These are phyloP conservation scores for Paxillus ammoniavirescens DNA, from an alignment of 768 basidiomycete genomes.

Conservation along the genomic window DNA sequence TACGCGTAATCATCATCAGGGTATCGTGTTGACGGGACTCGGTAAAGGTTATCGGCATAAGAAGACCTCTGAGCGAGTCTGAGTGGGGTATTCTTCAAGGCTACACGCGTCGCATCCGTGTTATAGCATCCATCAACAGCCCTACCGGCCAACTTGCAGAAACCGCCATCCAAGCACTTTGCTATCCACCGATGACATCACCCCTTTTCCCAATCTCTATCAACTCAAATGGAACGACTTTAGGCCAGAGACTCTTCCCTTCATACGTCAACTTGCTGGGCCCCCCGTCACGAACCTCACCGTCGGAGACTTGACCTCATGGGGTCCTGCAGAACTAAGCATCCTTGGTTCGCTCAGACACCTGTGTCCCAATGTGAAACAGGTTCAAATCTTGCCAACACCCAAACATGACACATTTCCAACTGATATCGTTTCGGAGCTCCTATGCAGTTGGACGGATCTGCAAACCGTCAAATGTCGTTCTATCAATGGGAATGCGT, in stretches of 20 bases:
- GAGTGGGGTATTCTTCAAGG: constrained; percentile 1
- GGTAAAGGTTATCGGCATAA: background rate
- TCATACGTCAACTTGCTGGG: constrained; percentile 3
- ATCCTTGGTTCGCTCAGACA: constrained; percentile 2
- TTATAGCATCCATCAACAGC: background rate
- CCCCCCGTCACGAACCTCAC: background rate
- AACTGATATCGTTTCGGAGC: background rate
- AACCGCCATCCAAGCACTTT: background rate
- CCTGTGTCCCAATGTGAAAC: background rate
- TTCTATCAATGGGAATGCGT: background rate
- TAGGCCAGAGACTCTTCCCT: constrained; percentile 1
- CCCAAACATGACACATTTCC: background rate
- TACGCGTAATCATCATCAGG: too few species aligned
- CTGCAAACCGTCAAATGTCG: background rate
- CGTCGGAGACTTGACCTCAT: background rate
- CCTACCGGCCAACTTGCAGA: background rate
- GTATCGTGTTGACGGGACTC: too few species aligned
- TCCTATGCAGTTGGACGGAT: constrained; percentile 2
- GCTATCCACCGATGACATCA: background rate
- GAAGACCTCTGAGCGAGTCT: background rate
- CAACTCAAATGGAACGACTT: background rate
- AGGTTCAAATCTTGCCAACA: background rate
- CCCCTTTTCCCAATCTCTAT: constrained; percentile 1
- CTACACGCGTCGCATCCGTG: background rate
- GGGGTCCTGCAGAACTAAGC: background rate